Conservation (phyloP, 2,329 filamentous ascomycete genomes). For the Neofusicoccum cordaticola region DNA sequence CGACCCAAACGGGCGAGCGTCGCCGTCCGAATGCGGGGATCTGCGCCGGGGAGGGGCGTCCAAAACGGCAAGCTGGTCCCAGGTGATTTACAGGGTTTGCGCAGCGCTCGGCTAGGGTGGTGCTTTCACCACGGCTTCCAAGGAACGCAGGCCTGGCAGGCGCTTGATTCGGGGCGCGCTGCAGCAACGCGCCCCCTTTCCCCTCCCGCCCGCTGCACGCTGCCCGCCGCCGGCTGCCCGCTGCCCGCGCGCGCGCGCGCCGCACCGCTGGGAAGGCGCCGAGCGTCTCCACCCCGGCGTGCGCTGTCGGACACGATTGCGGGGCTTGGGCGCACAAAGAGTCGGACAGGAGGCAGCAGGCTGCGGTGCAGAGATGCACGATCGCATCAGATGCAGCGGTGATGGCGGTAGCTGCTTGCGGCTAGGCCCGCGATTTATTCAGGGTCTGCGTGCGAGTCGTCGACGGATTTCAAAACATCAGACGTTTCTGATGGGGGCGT, state of each 20-base stretch:
- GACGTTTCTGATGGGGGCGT: background rate
- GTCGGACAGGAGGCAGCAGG: background rate
- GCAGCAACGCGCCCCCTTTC: background rate
- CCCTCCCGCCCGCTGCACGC: background rate
- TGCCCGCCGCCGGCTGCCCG: background rate
- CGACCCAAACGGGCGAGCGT: constrained; percentile 1
- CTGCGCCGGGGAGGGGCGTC: background rate
- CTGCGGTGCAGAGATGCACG: background rate
- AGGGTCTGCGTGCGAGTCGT: constrained; percentile 3
- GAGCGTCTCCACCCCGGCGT: background rate
- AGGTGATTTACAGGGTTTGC: background rate
- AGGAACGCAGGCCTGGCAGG: background rate
- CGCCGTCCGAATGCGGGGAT: constrained; percentile 3
- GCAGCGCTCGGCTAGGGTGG: background rate
- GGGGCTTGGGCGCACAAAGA: constrained; percentile 8
- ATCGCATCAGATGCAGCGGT: constrained; percentile 7
- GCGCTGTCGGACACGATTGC: background rate
- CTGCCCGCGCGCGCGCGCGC: background rate
- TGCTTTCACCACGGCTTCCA: background rate
- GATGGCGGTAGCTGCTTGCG: constrained; percentile 11
- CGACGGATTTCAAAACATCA: background rate
- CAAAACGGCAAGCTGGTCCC: background rate
- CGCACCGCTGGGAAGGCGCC: background rate
- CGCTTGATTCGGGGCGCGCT: background rate
- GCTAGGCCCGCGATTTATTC: constrained; percentile 4